Evolutionary conservation across 371 early-diverging fungal species (phyloP).

Genomic region (Mortierella sp.): DNA sequence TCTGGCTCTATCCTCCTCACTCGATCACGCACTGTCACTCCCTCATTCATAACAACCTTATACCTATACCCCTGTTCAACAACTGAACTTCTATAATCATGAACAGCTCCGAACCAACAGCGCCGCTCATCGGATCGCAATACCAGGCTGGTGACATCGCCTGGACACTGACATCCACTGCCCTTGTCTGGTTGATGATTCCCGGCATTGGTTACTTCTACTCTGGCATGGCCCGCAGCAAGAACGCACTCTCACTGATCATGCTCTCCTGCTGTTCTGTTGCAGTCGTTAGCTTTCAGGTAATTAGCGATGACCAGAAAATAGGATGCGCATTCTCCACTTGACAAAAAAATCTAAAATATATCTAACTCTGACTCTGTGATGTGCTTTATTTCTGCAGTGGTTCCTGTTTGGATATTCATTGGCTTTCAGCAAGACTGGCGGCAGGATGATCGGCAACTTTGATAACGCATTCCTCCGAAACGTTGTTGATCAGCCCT

Average conservation of each 20-base stretch:
- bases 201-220: slow-evolving; percentile 93
- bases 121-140: slow-evolving; percentile 31
- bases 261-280: slow-evolving; percentile 55
- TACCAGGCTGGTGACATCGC: slow-evolving; percentile 76
- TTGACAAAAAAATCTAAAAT: background rate
- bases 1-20: background rate
- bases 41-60: background rate
- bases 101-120: slow-evolving; percentile 5
- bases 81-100: background rate
- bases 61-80: background rate
- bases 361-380: background rate
- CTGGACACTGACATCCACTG: slow-evolving; percentile 77
- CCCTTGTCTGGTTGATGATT: slow-evolving; percentile 88
- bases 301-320: slow-evolving; percentile 7
- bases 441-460: slow-evolving; percentile 83
- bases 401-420: slow-evolving; percentile 69
- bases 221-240: slow-evolving; percentile 88
- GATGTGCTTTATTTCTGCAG: slow-evolving; percentile 12
- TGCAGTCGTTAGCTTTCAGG: slow-evolving; percentile 52
- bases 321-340: background rate
- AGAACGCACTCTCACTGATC: slow-evolving; percentile 62
- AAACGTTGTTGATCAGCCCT: slow-evolving; percentile 72
- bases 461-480: slow-evolving; percentile 79
- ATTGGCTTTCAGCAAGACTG: slow-evolving; percentile 82
- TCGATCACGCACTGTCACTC: background rate